phyloP scores from a whole-genome alignment of 768 basidiomycete species.

The Lyophyllum atratum region DNA sequence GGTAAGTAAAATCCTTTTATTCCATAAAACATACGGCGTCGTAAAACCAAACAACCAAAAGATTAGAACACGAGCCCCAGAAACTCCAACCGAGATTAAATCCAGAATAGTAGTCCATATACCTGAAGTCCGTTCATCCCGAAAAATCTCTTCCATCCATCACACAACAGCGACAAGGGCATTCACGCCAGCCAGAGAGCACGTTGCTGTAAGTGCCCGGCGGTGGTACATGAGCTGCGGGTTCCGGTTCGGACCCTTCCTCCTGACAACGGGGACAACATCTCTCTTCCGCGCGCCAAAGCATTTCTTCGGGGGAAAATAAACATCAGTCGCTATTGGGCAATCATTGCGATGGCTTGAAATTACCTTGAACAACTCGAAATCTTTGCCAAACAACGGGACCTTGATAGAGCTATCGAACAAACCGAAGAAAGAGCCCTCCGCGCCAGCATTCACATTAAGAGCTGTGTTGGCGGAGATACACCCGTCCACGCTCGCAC shows the following conservation, averaged over 20 bases:
- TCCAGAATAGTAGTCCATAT: too few relatives aligned
- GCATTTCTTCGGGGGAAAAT: background rate
- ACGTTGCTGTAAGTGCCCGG: background rate
- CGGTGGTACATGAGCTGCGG: background rate
- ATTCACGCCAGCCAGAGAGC: background rate
- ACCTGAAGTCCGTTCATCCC: too few relatives aligned
- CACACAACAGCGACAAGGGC: background rate
- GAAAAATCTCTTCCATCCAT: background rate
- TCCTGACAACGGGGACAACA: background rate
- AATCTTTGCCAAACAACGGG: conserved; percentile 36
- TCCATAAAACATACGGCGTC: too few relatives aligned
- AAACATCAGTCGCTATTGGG: background rate
- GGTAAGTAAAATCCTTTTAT: too few relatives aligned
- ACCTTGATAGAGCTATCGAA: conserved; percentile 35
- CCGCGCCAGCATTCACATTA: conserved; percentile 40
- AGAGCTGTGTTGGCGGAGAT: conserved; percentile 34
- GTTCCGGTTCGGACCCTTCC: background rate
- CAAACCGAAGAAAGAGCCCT: conserved; percentile 40
- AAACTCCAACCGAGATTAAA: background rate
- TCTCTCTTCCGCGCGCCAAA: background rate
- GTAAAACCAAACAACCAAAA: too few relatives aligned
- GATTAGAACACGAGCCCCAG: too few relatives aligned
- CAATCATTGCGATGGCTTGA: background rate
- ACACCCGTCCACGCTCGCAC: conserved; percentile 29
- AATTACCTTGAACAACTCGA: conserved; percentile 39